These are phyloP conservation scores for Epithele typhae DNA, from an alignment of 768 basidiomycete species.

Conservation along the genomic window DNA sequence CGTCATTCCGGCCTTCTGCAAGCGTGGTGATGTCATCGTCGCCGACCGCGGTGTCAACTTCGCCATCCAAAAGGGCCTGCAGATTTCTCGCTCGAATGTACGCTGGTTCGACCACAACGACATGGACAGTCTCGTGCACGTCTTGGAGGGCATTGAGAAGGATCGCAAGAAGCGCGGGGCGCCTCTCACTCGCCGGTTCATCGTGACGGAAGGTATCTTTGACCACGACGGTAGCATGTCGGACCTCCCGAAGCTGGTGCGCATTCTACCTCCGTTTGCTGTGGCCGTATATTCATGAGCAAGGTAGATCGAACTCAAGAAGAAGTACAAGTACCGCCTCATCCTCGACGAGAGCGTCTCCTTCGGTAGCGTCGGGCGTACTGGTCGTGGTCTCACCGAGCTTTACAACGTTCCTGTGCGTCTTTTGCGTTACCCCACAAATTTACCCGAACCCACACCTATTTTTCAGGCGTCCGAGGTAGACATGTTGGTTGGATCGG, in stretches of 20 bases:
- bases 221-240: slow-evolving; percentile 91
- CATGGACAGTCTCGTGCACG: slow-evolving; percentile 84
- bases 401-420: slow-evolving; percentile 86
- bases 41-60: slow-evolving; percentile 96
- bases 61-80: slow-evolving; percentile 92
- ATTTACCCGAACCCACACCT: too few species aligned
- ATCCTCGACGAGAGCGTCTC: slow-evolving; percentile 93
- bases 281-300: neutral
- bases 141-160: slow-evolving; percentile 78
- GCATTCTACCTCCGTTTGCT: slow-evolving; percentile 21
- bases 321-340: slow-evolving; percentile 92
- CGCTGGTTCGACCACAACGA: slow-evolving; percentile 98
- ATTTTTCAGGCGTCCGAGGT: slow-evolving; percentile 71
- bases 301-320: slow-evolving; percentile 83
- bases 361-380: slow-evolving; percentile 88
- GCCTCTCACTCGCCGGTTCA: slow-evolving; percentile 87
- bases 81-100: slow-evolving; percentile 87
- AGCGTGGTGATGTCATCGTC: slow-evolving; percentile 97
- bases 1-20: slow-evolving; percentile 96
- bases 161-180: slow-evolving; percentile 80
- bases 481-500: slow-evolving; percentile 92
- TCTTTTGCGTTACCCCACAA: neutral
- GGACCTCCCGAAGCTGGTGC: slow-evolving; percentile 86
- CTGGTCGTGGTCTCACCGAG: slow-evolving; percentile 93
- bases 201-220: slow-evolving; percentile 95